Conservation (phyloP, 306 rosid species). For the Adenanthera pavonina region DNA sequence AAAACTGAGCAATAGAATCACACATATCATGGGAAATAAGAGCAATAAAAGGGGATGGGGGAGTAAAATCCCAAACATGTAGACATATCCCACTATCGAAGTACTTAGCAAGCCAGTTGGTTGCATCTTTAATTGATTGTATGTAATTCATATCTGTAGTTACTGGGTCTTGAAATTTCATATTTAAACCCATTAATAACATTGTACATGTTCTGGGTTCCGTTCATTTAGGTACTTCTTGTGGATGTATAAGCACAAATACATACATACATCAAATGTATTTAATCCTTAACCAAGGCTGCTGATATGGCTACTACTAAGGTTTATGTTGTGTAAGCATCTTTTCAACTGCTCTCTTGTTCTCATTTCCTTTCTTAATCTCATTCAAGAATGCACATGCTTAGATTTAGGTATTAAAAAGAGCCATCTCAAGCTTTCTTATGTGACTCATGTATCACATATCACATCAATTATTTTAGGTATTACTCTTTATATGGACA, state of each 20-base stretch:
- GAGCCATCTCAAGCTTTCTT: neutral
- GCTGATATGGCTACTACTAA: slow-evolving; percentile 69
- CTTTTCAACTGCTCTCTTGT: slow-evolving; percentile 24
- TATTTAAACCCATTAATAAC: neutral
- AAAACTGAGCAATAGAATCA: too few relatives aligned
- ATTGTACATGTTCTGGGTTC: slow-evolving; percentile 7
- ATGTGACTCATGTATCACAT: neutral
- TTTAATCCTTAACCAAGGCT: slow-evolving; percentile 37
- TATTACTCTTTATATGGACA: slow-evolving; percentile 91
- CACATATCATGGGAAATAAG: too few relatives aligned
- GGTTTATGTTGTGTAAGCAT: slow-evolving; percentile 76
- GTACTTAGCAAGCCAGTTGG: too few relatives aligned
- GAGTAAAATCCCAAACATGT: too few relatives aligned
- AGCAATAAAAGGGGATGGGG: too few relatives aligned
- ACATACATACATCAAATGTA: slow-evolving; percentile 33
- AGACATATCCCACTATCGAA: too few relatives aligned
- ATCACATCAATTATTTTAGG: slow-evolving; percentile 45
- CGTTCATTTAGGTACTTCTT: slow-evolving; percentile 30
- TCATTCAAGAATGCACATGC: neutral
- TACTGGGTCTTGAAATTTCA: neutral
- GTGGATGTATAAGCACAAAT: neutral
- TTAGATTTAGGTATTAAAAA: slow-evolving; percentile 1
- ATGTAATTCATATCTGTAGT: neutral
- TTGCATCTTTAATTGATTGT: neutral
- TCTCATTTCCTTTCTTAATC: neutral